Evolutionary conservation across 495 filamentous ascomycete genomes (phyloP), one percentile per base, ranked within the genome.

Genomic region (Symbiotaphrina buchneri): DNA sequence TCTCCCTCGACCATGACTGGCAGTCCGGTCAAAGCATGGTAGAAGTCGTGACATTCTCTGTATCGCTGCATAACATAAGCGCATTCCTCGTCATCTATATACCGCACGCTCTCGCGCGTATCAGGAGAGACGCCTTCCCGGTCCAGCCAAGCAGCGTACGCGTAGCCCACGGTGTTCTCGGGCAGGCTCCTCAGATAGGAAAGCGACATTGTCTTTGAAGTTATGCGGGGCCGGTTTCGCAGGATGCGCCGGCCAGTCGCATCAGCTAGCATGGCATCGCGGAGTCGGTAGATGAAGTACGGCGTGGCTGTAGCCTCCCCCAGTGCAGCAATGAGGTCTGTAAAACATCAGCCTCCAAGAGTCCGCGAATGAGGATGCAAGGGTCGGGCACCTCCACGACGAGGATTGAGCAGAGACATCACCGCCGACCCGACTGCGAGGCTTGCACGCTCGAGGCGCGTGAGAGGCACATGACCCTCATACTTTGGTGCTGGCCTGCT

Each of bases 21-120:
- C 20, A 97, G 56, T 0, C 87, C 87, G 8, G 83, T 93, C 21
- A 97, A 56, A 0, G 90, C 87, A 52, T 97, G 87, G 58, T 91
- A 95, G 61, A 97, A 95, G 47, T 97, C 87, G 50, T 97, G 87
- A 43, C 77, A 87, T 52, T 97, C 90, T 28, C 87, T 70, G 52
- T 97, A 97, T 18, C 87, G 71, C 63, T 95, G 87, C 80, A 97
- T 92, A 3, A 95, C 87, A 50, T 95, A 97, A 13, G 87, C 87
- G 47, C 80, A 91, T 47, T 95, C 87, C 32, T 70, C 71, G 46
- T 93, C 74, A 47, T 94, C 85, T 32, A 97, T 82, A 51, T 91
- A 94, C 26, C 73, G 63, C 16, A 97, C 87, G 11, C 46, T 41
- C 21, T 68, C 55, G 6, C 90, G 69, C 17, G 90, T 92, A 51